Conservation (phyloP, 2,329 filamentous ascomycete genomes). For the Decorospora gaudefroyi region DNA sequence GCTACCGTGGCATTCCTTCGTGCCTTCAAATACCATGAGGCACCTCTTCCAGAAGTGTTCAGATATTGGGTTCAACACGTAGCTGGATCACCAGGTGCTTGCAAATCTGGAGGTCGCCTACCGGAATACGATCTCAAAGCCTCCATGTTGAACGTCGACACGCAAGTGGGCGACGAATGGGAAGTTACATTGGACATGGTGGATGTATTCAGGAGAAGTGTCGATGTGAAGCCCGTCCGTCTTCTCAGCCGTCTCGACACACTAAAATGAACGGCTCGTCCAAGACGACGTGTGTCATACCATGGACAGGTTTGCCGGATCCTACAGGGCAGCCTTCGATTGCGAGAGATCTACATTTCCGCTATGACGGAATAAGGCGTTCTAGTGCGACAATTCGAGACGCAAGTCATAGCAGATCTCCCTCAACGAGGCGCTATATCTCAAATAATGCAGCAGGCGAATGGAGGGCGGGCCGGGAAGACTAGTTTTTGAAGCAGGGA, state of each 20-base stretch:
- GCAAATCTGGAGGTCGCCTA: slow-evolving; percentile 26
- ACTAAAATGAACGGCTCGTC: too few species aligned
- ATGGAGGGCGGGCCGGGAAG: slow-evolving; percentile 12
- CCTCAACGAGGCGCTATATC: slow-evolving; percentile 10
- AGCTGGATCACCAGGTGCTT: background rate
- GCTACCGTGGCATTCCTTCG: slow-evolving; percentile 59
- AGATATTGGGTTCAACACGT: slow-evolving; percentile 34
- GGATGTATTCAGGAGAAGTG: slow-evolving; percentile 39
- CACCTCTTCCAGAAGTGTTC: slow-evolving; percentile 56
- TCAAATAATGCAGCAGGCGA: slow-evolving; percentile 15
- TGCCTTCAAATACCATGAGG: slow-evolving; percentile 61
- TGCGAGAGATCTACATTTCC: slow-evolving; percentile 3
- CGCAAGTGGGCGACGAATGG: slow-evolving; percentile 52
- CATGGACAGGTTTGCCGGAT: too few species aligned
- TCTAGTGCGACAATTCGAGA: slow-evolving; percentile 22
- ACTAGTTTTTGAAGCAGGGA: slow-evolving; percentile 10
- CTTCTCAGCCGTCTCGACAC: slow-evolving; percentile 40
- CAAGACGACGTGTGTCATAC: too few species aligned
- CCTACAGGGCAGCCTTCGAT: too few species aligned
- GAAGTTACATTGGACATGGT: slow-evolving; percentile 49
- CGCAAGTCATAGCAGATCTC: slow-evolving; percentile 1
- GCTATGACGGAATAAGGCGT: slow-evolving; percentile 21
- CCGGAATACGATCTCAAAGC: slow-evolving; percentile 26
- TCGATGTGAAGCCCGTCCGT: slow-evolving; percentile 47
- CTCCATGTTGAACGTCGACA: slow-evolving; percentile 20